Conservation (phyloP, 768 basidiomycete genomes). For the Boletales sp. region DNA sequence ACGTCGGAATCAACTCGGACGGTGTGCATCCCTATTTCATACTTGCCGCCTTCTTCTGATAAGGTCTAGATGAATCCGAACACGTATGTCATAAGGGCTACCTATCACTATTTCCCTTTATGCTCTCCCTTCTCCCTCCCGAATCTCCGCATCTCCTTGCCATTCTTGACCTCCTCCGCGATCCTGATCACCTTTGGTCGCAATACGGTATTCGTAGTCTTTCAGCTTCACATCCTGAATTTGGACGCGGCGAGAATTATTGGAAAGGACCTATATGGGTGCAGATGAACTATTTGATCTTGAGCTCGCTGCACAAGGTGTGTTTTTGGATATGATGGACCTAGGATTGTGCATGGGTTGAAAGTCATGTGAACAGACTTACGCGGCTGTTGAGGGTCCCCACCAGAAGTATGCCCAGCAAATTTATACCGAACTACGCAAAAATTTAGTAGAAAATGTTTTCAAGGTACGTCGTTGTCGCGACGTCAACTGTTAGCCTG, state of each 20-base stretch:
- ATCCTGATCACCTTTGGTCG: conserved; percentile 90
- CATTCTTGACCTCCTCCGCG: conserved; percentile 76
- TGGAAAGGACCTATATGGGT: conserved; percentile 98
- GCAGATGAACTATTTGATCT: conserved; percentile 92
- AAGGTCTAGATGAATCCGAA: conserved; percentile 74
- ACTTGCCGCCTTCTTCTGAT: conserved; percentile 1
- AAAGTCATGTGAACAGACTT: conserved; percentile 50
- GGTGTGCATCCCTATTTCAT: conserved; percentile 42
- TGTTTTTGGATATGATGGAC: conserved; percentile 2
- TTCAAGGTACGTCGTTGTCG: conserved; percentile 46
- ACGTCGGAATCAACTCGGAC: conserved; percentile 78
- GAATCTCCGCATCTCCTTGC: conserved; percentile 76
- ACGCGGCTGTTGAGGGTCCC: conserved; percentile 77
- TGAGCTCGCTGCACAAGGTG: conserved; percentile 77
- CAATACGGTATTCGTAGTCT: conserved; percentile 85
- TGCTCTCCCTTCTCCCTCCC: conserved; percentile 74
- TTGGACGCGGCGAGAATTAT: conserved; percentile 92
- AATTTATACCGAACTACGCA: conserved; percentile 78
- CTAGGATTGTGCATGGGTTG: background rate
- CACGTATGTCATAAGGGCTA: conserved; percentile 92
- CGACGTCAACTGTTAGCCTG: background rate
- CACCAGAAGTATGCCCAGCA: conserved; percentile 67
- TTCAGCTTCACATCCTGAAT: conserved; percentile 84
- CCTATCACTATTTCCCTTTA: conserved; percentile 89
- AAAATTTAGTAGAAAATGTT: conserved; percentile 84